Evolutionary conservation across 2,329 filamentous ascomycete species (phyloP), one percentile per base, ranked within the genome.

Genomic region (Cladosporium cucumerinum): DNA sequence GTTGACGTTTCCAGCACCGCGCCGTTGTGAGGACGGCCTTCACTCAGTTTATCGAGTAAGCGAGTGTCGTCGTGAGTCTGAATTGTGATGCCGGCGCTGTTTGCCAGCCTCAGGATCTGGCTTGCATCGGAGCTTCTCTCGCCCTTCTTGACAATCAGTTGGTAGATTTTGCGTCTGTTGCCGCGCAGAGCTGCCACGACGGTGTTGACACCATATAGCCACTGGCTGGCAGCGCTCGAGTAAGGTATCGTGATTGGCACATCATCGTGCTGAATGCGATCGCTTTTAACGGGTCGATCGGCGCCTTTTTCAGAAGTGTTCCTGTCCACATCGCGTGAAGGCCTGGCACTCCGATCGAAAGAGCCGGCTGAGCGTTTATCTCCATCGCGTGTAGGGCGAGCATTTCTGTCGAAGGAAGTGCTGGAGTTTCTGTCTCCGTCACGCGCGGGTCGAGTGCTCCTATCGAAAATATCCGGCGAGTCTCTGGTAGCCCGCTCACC

Each of bases 191-290:
- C 93, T 23, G 93, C 90, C 67, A 90, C 84, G 25, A 98, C 92
- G 1, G 91, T 87, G 2, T 90, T 91, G 52, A 85, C 86, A 6
- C 95, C 95, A 74, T 96, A 98, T 2, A 99, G 82, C 71, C 97
- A 98, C 67, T 97, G 90, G 0, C 93, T 97, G 5, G 92, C 91
- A 0, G 94, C 90, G 0, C 92, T 96, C 0, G 91, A 92, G 74
- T 94, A 89, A 1, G 87, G 86, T 21, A 90, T 82, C 7, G 79
- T 75, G 3, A 78, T 65, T 0, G 81, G 81, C 1, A 78, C 65
- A 11, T 73, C 65, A 69, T 76, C 52, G 18, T 71, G 52, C 14
- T 64, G 39, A 18, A 23, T 28, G 32, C 34, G 32, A n/a, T 57
- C 55, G 36, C n/a, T 57, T 16, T 57, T 39, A 23, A 39, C n/a